Evolutionary conservation across 352 stramenopile species (phyloP), one percentile per base, ranked within the genome.

Genomic region (Phytophthora citricola): DNA sequence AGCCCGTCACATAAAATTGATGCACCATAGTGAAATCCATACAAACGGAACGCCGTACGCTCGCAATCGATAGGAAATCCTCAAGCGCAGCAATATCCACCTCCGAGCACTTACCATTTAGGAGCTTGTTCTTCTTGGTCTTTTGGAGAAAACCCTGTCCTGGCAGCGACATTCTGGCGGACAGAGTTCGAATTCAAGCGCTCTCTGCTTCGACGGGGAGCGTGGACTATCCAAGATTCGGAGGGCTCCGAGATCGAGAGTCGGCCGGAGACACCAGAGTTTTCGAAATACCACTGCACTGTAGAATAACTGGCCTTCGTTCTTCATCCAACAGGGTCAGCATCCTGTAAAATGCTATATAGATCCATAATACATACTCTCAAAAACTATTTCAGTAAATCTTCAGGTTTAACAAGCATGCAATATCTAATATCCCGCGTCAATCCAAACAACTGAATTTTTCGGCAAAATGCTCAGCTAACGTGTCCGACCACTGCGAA

Each of bases 1-100:
- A 72, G 64, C 64, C 45, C 58, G 58, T 69, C 64, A 52, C 64
- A 73, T 69, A 73, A 66, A 73, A 48, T 45, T 57, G 58, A 9
- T 43, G 7, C 15, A 10, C 39, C 29, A 45, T 46, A 49, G 20
- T 49, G 43, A 49, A 32, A 14, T 26, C 24, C 12, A 51, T 51
- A 38, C 26, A 51, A 38, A 38, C 0, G n/a, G 26, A n/a, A 2
- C 22, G 38, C 38, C 14, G 38, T 38, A 22, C 15, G 20, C 43
- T 26, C 20, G 43, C 45, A 17, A 51, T 39, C 26, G 45, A 27
- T 51, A 20, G 29, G 47, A 54, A 54, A 43, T 43, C 47, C 7
- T 4, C 17, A 46, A n/a, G 2, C 41, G 31, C 17, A 4, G 31
- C 34, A 57, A 47, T 47, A 57, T 57, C 50, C 50, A 57, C 20